Base-by-base conservation (phyloP, 148 eudicot species). In the Chenopodium suecicum region DNA sequence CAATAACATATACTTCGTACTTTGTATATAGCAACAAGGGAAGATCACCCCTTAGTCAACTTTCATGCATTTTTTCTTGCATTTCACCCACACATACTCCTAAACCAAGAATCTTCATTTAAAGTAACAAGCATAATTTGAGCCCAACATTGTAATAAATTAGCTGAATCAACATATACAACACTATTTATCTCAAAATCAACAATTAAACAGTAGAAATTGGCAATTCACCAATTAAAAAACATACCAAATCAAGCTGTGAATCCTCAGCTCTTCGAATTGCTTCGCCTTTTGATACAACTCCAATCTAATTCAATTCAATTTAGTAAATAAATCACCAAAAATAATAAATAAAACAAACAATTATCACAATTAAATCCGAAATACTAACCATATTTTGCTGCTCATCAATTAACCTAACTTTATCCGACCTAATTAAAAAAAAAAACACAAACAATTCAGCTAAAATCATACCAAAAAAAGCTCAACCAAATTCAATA, bases 201-300 rank as follows among this genome's bases (percentile, higher is more conserved):
- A 69, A 23, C 22, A 46, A 25, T n/a, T 7, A 77, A 56, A 50
- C 46, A 4, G 19, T n/a, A n/a, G 9, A 64, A 77, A 48, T 11
- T 10, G 4, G 19, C 5, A 74, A 52, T 67, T 68, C 37, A 80
- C 2, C 23, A 46, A 27, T 4, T 27, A 31, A 6, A 65, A 34
- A 9, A 47, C 31, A 80, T 88, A 95, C 98, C 93, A 95, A 80
- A 84, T 93, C 94, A 87, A 95, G 94, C 80, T 85, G 86, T 66
- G 89, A 91, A 74, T 82, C 96, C 76, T 91, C 91, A 68, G 97
- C 96, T 89, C 88, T 92, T 85, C 84, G 90, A 80, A 93, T 32
- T 71, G 97, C 98, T 80, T 90, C 89, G 23, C 74, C 81, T 85
- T 89, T 93, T 32, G 95, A 85, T 25, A 95, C 90, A 79, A 93